Evolutionary conservation across 441 rosid species (phyloP).

Genomic region (Erysimum cheiri): DNA sequence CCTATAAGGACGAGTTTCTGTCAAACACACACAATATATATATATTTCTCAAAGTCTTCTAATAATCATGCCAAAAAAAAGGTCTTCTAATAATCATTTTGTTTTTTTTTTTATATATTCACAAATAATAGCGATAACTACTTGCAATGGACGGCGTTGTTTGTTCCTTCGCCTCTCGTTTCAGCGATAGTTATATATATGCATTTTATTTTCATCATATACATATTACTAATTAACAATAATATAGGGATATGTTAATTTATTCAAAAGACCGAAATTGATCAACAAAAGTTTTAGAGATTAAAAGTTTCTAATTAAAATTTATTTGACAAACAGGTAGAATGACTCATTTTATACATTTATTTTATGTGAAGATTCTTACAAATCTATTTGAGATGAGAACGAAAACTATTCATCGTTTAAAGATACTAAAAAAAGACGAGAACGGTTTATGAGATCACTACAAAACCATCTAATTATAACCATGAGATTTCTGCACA

Average conservation of each 20-base stretch:
- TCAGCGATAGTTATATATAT: background rate
- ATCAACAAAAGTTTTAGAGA: background rate
- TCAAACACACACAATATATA: slow-evolving; percentile 19
- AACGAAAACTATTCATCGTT: background rate
- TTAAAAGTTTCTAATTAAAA: background rate
- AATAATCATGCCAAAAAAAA: slow-evolving; percentile 7
- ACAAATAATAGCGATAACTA: background rate
- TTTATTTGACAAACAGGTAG: background rate
- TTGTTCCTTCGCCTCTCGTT: slow-evolving; percentile 30
- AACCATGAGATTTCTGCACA: background rate
- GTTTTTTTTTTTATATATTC: slow-evolving; percentile 9
- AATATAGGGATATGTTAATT: background rate
- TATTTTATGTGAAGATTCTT: background rate
- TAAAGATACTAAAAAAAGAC: background rate
- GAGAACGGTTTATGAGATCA: background rate
- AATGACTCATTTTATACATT: background rate
- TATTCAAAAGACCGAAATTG: background rate
- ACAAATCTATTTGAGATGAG: background rate
- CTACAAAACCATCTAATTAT: background rate
- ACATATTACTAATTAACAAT: background rate
- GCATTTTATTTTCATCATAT: background rate
- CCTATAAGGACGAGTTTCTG: slow-evolving; percentile 37
- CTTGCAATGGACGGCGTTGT: slow-evolving; percentile 27
- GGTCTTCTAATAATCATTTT: slow-evolving; percentile 19
- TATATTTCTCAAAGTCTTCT: background rate